Base-by-base conservation (phyloP, 2,329 filamentous ascomycete species). In the Stagonosporopsis cucurbitacearum region DNA sequence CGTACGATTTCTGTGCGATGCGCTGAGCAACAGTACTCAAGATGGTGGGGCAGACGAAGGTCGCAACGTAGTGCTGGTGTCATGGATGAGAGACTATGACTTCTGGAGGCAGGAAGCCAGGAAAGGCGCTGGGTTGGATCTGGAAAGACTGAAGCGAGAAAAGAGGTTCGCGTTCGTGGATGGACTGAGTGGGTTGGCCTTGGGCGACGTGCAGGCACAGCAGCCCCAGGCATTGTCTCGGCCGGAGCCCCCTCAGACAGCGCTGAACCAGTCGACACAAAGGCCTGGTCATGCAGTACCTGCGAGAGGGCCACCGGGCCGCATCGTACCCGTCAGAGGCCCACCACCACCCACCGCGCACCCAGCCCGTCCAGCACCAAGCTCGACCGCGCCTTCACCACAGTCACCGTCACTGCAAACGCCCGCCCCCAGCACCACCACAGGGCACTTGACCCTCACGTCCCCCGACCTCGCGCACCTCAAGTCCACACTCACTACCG, bases 71-170 rank as follows among this genome's bases (percentile, higher is more conserved):
- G 81, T 96, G 3, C 80, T 97, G 3, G 86, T 95, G 54, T 96
- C 90, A 78, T 96, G 95, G 76, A 78, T 96, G 76, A 84, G 91
- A 57, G 89, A 94, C 66, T 84, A 83, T 60, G 79, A 84, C 1
- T 96, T 96, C 71, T 97, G 92, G 92, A 86, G 80, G 59, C 84
- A 88, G 3, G 88, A 90, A 45, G 83, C 83, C 2, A 83, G 85
- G 49, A 88, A 88, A 74, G 75, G 92, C 69, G 89, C 62, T 84
- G 90, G 90, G 2, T 70, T 95, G 44, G 91, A 96, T 75, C 78
- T 95, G 46, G 84, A 88, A 17, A 81, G 81, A 6, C 73, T 88
- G 4, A 75, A 77, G 49, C 80, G 80, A 32, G 82, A 84, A 58
- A 83, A 83, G 28, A 83, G 82, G 47, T 88, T 96, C 66, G 77